These are phyloP conservation scores for Silene latifolia DNA, from an alignment of 148 eudicot genomes.

Conservation along the genomic window DNA sequence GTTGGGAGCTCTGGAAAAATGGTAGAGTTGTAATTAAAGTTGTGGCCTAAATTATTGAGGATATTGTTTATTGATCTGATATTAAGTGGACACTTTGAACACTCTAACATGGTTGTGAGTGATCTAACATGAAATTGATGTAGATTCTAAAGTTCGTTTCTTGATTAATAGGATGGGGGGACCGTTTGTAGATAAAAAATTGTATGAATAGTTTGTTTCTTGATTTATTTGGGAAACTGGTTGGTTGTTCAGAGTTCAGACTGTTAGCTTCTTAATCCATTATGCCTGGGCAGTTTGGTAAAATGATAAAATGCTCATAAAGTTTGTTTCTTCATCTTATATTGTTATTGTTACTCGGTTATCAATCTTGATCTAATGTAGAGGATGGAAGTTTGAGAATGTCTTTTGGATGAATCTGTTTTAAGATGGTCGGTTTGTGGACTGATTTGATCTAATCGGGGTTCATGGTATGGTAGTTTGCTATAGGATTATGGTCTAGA, in stretches of 20 bases:
- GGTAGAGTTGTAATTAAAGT: too few species aligned
- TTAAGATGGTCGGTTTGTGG: not conserved
- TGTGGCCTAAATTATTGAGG: not conserved
- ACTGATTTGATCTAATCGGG: not conserved
- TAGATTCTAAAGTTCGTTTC: not conserved
- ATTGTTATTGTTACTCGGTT: conserved; percentile 1
- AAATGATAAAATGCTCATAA: not conserved
- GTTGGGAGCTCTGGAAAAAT: too few species aligned
- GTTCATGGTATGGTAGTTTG: not conserved
- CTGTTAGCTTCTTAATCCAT: not conserved
- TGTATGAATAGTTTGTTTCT: not conserved
- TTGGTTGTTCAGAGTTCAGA: not conserved
- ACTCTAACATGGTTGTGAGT: not conserved
- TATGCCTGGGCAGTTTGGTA: not conserved
- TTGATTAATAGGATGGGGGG: not conserved
- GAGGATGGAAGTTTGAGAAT: not conserved
- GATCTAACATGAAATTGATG: not conserved
- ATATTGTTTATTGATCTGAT: not conserved
- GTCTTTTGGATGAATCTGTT: not conserved
- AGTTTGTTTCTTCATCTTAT: not conserved
- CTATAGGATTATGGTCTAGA: not conserved
- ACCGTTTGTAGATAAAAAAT: not conserved
- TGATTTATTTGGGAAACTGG: not conserved
- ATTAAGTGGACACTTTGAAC: not conserved
- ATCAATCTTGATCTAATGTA: not conserved